Percentiles rank a stretch among this genome's conserved stretches.
Conservation (phyloP, 768 basidiomycete species). For the Mycena floridula region DNA sequence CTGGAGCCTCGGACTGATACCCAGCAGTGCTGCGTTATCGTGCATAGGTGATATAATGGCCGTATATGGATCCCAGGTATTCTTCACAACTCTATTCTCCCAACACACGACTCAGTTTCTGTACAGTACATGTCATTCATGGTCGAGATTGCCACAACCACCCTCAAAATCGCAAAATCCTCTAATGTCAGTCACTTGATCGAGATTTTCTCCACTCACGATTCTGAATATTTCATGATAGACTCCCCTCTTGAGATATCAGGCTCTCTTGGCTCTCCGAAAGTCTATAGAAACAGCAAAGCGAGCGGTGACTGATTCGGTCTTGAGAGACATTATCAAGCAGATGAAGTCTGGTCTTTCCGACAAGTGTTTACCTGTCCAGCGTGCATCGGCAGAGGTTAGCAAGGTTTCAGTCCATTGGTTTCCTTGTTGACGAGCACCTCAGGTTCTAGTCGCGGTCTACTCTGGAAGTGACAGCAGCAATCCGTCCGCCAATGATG, state of each 20-base stretch:
- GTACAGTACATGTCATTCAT: constrained; percentile 91
- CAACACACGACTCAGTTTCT: not conserved
- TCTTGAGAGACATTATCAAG: constrained; percentile 78
- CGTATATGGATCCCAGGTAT: constrained; percentile 75
- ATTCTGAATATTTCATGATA: constrained; percentile 21
- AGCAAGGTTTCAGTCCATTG: constrained; percentile 7
- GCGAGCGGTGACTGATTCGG: constrained; percentile 75
- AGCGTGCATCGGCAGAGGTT: constrained; percentile 80
- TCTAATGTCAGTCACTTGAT: constrained; percentile 62
- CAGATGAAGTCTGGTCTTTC: constrained; percentile 66
- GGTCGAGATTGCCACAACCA: constrained; percentile 68
- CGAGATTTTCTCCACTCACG: not conserved
- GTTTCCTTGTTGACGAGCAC: constrained; percentile 11
- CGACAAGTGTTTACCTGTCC: constrained; percentile 82
- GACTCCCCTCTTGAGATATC: constrained; percentile 78
- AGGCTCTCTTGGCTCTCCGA: constrained; percentile 70
- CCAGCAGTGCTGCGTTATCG: constrained; percentile 70
- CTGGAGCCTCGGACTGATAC: constrained; percentile 2
- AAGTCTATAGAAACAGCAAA: constrained; percentile 79
- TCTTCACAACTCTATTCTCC: constrained; percentile 17
- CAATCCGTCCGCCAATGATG: constrained; percentile 56
- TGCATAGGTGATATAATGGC: constrained; percentile 88
- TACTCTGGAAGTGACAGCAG: constrained; percentile 50
- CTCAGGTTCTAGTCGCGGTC: constrained; percentile 42
- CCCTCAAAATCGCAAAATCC: constrained; percentile 64